These are phyloP conservation scores for Tylopilus sp. DNA, from an alignment of 1,284 basidiomycete genomes.

Conservation along the genomic window DNA sequence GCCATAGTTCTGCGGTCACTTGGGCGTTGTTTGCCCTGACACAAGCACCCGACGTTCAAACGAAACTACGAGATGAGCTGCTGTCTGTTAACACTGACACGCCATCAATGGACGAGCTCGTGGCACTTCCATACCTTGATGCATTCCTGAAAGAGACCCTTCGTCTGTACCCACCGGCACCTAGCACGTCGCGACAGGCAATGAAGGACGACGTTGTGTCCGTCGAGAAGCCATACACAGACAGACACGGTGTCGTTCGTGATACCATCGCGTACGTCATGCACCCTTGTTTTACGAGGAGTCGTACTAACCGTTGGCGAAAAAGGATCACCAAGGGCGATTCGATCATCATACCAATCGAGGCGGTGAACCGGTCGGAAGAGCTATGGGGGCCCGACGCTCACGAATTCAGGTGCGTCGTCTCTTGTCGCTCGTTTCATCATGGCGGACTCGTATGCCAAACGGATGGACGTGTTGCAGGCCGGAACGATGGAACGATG, in stretches of 20 bases:
- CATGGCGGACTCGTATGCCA: background rate
- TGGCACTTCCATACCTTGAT: slow-evolving; percentile 56
- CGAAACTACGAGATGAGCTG: slow-evolving; percentile 67
- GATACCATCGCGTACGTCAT: slow-evolving; percentile 22
- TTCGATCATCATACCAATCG: slow-evolving; percentile 38
- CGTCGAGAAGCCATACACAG: slow-evolving; percentile 41
- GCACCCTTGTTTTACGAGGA: too few relatives aligned
- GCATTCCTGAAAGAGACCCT: slow-evolving; percentile 65
- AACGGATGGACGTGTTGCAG: slow-evolving; percentile 18
- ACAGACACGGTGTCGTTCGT: slow-evolving; percentile 38
- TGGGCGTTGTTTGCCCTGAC: slow-evolving; percentile 68
- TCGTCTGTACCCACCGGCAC: slow-evolving; percentile 61
- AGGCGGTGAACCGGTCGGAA: slow-evolving; percentile 38
- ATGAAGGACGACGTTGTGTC: slow-evolving; percentile 58
- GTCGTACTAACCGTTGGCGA: too few relatives aligned
- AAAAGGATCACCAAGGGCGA: slow-evolving; percentile 38
- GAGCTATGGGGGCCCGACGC: slow-evolving; percentile 47
- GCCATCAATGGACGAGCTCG: slow-evolving; percentile 58
- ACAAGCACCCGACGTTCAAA: slow-evolving; percentile 53
- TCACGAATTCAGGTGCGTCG: slow-evolving; percentile 25
- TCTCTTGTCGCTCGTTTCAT: background rate
- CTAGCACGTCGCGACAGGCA: slow-evolving; percentile 48
- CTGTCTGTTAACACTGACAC: slow-evolving; percentile 43
- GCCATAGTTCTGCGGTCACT: slow-evolving; percentile 44
- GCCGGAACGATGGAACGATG: slow-evolving; percentile 57